phyloP scores from a whole-genome alignment of 805 yeast genomes.

The Metschnikowia kunwiensis region DNA sequence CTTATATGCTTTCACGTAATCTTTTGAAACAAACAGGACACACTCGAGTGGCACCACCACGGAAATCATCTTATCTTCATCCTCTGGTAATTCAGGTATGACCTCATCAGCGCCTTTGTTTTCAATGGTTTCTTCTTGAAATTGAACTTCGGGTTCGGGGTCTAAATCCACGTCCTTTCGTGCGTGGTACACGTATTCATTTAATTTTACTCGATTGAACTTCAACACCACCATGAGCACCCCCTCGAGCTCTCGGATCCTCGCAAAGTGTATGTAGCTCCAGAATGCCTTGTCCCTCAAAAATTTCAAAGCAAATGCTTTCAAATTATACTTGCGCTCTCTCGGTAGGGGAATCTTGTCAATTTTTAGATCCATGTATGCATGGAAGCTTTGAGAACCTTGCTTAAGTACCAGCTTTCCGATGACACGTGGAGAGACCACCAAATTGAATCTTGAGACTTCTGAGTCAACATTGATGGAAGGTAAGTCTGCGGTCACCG shows the following conservation, averaged over 20 bases:
- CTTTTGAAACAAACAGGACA: slow-evolving; percentile 16
- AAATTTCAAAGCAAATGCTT: slow-evolving; percentile 16
- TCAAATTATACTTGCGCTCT: slow-evolving; percentile 16
- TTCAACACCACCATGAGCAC: slow-evolving; percentile 13
- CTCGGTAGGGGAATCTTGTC: slow-evolving; percentile 14
- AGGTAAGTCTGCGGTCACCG: slow-evolving; percentile 9
- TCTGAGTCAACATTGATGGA: slow-evolving; percentile 1
- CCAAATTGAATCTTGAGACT: slow-evolving; percentile 11
- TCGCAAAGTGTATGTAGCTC: slow-evolving; percentile 10
- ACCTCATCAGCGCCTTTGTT: not conserved
- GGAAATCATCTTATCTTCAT: slow-evolving; percentile 11
- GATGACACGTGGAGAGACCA: slow-evolving; percentile 6
- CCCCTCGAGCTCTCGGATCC: slow-evolving; percentile 14
- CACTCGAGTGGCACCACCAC: slow-evolving; percentile 20
- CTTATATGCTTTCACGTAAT: slow-evolving; percentile 16
- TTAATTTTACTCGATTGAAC: slow-evolving; percentile 14
- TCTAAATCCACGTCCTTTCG: slow-evolving; percentile 4
- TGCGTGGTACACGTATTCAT: slow-evolving; percentile 15
- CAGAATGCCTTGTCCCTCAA: slow-evolving; percentile 11
- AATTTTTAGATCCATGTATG: not conserved
- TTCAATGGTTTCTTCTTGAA: slow-evolving; percentile 9
- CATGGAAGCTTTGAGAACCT: slow-evolving; percentile 3
- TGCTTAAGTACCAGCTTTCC: slow-evolving; percentile 14
- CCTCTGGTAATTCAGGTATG: slow-evolving; percentile 3
- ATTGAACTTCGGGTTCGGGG: slow-evolving; percentile 17